Evolutionary conservation across 73 alveolate genomes (phyloP).

Genomic region (Paramecium sexaurelia): DNA sequence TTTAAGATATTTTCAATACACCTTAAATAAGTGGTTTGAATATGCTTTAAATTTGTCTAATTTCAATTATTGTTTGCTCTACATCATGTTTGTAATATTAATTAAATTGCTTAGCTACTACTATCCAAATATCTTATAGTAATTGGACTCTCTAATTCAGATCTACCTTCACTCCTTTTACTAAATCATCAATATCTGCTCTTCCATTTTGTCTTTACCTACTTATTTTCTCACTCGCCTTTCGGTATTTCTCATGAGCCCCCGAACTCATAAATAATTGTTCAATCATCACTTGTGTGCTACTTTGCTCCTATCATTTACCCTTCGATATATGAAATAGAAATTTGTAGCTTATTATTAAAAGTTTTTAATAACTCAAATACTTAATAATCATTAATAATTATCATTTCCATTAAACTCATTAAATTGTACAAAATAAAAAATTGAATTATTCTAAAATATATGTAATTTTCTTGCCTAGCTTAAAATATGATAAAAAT

Average conservation of each 20-base stretch:
- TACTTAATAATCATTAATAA: neutral
- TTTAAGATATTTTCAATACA: neutral
- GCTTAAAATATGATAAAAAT: too few relatives aligned
- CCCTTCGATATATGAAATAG: conserved; percentile 18
- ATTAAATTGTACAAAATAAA: neutral
- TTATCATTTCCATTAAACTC: neutral
- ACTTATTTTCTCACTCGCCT: neutral
- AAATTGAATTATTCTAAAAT: too few relatives aligned
- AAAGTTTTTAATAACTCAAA: too few relatives aligned
- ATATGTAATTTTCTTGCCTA: too few relatives aligned
- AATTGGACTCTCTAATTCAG: neutral
- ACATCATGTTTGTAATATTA: neutral
- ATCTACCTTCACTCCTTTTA: conserved; percentile 44
- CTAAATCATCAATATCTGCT: conserved; percentile 48
- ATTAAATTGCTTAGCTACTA: conserved; percentile 33
- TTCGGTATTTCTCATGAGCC: conserved; percentile 33
- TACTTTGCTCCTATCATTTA: neutral
- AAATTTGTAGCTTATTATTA: conserved; percentile 26
- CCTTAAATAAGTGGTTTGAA: conserved; percentile 14
- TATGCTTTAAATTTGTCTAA: neutral
- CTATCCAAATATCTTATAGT: conserved; percentile 7
- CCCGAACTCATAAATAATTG: neutral
- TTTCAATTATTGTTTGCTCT: neutral
- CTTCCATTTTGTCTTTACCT: neutral
- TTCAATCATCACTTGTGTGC: conserved; percentile 23